Percentiles rank a stretch among this genome's conserved stretches.
Conservation (phyloP, 306 rosid species). For the Sindora glabra region DNA sequence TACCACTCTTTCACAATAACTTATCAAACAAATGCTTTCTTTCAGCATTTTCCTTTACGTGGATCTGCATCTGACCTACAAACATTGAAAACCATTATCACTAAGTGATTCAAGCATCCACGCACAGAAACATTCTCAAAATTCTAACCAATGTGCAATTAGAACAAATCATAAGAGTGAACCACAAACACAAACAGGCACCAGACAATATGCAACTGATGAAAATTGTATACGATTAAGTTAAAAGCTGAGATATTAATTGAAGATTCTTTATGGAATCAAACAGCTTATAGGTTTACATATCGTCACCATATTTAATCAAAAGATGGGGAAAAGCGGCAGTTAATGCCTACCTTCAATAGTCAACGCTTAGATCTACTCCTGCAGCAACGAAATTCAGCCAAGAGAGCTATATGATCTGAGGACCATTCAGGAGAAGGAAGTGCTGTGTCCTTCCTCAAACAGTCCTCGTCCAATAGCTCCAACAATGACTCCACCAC, state of each 20-base stretch:
- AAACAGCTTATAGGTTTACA: too few species aligned
- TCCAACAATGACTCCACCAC: constrained; percentile 89
- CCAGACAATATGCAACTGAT: too few species aligned
- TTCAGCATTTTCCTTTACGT: constrained; percentile 37
- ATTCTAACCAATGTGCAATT: too few species aligned
- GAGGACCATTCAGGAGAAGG: constrained; percentile 99
- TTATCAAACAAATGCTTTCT: constrained; percentile 47
- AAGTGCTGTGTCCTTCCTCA: constrained; percentile 97
- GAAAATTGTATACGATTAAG: too few species aligned
- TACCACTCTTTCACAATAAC: constrained; percentile 49
- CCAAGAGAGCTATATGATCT: constrained; percentile 93
- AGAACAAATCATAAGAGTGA: too few species aligned
- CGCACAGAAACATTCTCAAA: too few species aligned
- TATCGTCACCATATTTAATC: too few species aligned
- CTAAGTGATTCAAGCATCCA: too few species aligned
- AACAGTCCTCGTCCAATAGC: constrained; percentile 90
- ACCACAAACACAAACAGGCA: too few species aligned
- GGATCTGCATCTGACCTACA: constrained; percentile 37
- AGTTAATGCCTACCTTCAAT: constrained; percentile 24
- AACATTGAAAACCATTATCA: constrained; percentile 19
- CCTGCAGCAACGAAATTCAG: constrained; percentile 88
- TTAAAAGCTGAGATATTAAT: too few species aligned
- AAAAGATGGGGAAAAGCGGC: background rate
- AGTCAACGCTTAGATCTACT: constrained; percentile 77
- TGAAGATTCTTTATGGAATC: too few species aligned